Conservation (phyloP, 2,329 filamentous ascomycete species). For the Sporothrix curviconia region DNA sequence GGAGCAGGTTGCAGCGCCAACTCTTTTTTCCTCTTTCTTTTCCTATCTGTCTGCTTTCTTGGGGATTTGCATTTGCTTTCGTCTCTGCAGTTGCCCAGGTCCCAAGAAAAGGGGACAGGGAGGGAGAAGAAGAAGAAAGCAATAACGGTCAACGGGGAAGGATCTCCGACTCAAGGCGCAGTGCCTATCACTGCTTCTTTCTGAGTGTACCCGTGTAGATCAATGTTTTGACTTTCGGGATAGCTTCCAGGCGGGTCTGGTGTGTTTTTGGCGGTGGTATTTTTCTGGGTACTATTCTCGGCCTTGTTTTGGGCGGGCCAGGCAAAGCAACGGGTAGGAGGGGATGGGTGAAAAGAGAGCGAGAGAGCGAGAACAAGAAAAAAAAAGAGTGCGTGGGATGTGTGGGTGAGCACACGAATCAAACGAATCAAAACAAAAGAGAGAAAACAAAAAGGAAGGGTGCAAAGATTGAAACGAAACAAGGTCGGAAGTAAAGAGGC, state of each 20-base stretch:
- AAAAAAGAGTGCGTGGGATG: neutral
- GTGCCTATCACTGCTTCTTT: slow-evolving; percentile 7
- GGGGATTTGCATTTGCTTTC: neutral
- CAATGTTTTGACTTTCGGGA: neutral
- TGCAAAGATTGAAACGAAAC: slow-evolving; percentile 3
- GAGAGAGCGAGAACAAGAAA: neutral
- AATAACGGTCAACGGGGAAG: neutral
- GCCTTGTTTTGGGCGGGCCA: neutral
- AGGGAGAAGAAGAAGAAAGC: neutral
- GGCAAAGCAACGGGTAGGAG: neutral
- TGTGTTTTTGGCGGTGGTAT: neutral
- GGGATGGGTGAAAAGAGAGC: neutral
- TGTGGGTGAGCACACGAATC: neutral
- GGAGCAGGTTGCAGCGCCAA: neutral
- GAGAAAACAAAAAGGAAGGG: neutral
- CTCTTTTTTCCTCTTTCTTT: no score
- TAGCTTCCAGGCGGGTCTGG: neutral
- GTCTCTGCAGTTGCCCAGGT: neutral
- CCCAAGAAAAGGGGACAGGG: no score
- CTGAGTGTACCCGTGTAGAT: neutral
- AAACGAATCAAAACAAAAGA: neutral
- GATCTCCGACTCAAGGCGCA: slow-evolving; percentile 1
- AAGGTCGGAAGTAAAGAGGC: neutral
- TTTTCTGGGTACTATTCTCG: neutral
- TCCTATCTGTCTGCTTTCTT: no score